Percentiles rank a stretch among this genome's conserved stretches.
Conservation (phyloP, 2,329 filamentous ascomycete species). For the Cladophialophora bantiana region DNA sequence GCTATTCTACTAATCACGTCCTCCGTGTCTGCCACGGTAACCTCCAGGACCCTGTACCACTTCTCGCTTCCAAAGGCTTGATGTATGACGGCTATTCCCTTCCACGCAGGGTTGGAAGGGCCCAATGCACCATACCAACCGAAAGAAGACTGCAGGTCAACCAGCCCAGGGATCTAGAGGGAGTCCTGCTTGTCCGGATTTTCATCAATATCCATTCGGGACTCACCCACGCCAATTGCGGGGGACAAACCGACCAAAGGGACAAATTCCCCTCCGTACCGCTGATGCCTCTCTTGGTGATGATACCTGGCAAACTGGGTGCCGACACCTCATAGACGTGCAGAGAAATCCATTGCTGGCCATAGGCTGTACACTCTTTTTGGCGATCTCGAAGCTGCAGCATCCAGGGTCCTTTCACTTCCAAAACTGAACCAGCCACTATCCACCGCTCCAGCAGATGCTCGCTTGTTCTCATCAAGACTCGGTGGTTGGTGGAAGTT, state of each 20-base stretch:
- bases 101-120: not conserved
- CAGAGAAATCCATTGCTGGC: not conserved
- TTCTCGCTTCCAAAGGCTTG: not conserved
- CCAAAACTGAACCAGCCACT: not conserved
- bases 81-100: not conserved
- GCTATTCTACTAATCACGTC: not conserved
- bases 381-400: not conserved
- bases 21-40: not conserved
- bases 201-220: not conserved
- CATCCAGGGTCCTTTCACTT: not conserved
- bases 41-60: not conserved
- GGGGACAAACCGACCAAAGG: not conserved
- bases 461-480: not conserved
- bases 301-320: not conserved
- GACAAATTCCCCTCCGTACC: not conserved
- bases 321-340: not conserved
- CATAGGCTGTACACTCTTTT: not conserved
- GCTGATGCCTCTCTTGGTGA: not conserved
- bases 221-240: not conserved
- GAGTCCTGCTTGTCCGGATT: not conserved
- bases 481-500: not conserved
- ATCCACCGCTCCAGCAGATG: not conserved
- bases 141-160: not conserved
- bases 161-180: not conserved
- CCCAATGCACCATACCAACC: not conserved